Evolutionary conservation across 768 basidiomycete genomes (phyloP), one percentile per base, ranked within the genome.

Genomic region (Kwoniella heveanensis): DNA sequence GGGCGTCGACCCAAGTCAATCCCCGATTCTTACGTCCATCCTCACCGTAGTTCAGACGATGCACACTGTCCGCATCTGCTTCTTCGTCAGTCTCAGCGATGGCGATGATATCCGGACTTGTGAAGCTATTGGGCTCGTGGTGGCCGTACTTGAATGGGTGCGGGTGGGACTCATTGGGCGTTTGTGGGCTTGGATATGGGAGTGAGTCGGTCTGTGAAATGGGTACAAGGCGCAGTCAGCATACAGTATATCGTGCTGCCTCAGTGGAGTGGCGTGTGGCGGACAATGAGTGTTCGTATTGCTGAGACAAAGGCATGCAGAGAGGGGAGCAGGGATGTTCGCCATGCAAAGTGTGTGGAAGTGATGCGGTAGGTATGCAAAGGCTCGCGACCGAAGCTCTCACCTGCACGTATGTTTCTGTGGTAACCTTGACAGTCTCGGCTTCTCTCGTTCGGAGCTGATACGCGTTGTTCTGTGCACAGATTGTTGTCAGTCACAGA

Each of bases 321-420:
- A n/a, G n/a, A n/a, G n/a, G n/a, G n/a, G n/a, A n/a, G n/a, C n/a
- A n/a, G n/a, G n/a, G n/a, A n/a, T n/a, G n/a, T n/a, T n/a, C n/a
- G 10, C 39, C 8, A 10, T 44, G 10, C 39, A 36, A 13, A 36
- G 32, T 36, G 32, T 10, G 9, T 32, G 32, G 13, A 19, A 44
- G 8, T 17, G 17, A 17, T 44, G 17, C 39, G 8, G 8, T 44
- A 44, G 8, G 17, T 19, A 44, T 7, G 4, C 19, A 17, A 9
- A 44, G 8, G 39, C 6, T 44, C 39, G 39, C 8, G 15, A 44
- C 4, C 8, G 39, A 10, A 10, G 39, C 6, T 47, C 44, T 12
- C 4, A 57, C 56, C 22, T 57, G 39, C 21, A 57, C 44, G 36
- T 57, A 57, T 29, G 56, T 57, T n/a, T 57, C 56, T 8, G 56